Base-by-base conservation (phyloP, 1,284 basidiomycete species). In the Rhodotorula sp. region DNA sequence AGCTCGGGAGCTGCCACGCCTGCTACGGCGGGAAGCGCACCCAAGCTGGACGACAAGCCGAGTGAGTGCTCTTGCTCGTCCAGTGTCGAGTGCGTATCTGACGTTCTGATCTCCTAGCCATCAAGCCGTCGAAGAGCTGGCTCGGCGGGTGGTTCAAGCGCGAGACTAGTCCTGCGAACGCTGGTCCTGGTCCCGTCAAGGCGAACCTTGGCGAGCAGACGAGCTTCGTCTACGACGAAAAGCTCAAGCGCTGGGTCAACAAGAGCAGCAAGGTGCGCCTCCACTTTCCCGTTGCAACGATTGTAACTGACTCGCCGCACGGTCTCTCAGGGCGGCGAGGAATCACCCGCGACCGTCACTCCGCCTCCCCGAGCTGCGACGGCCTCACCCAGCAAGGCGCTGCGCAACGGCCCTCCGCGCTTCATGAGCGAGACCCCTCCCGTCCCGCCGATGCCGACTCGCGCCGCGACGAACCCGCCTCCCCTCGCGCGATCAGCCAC, bases 201-300 rank as follows among this genome's bases (percentile, higher is more conserved):
- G 96, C 95, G 24, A 98, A 92, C 76, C 85, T 99, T 30, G 96
- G 96, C 26, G 92, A 99, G 77, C 88, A 95, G 78, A 92, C 86
- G 44, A 85, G 88, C 56, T 95, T 99, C 82, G 91, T 93, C 76
- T 99, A 91, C 79, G 96, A 99, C 80, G 88, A 90, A 76, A 93
- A 97, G 30, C 85, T 90, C 71, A 96, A 96, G 81, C 87, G 89
- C 71, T 99, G 96, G 96, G 89, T 99, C 28, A 94, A 97, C 81
- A 94, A 91, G 81, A 55, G 40, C n/a, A 54, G 48, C 47, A 94
- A 90, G 81, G 92, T 91, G 34, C 31, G 34, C 58, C 62, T 50
- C 53, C 54, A 54, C 1, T 62, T 13, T 26, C 47, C 31, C 15
- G 18, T 34, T 15, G 18, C 28, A 20, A 18, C 6, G 22, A 26